Evolutionary conservation across 306 rosid genomes (phyloP), one percentile per base, ranked within the genome.

Genomic region (Styphnolobium japonicum): DNA sequence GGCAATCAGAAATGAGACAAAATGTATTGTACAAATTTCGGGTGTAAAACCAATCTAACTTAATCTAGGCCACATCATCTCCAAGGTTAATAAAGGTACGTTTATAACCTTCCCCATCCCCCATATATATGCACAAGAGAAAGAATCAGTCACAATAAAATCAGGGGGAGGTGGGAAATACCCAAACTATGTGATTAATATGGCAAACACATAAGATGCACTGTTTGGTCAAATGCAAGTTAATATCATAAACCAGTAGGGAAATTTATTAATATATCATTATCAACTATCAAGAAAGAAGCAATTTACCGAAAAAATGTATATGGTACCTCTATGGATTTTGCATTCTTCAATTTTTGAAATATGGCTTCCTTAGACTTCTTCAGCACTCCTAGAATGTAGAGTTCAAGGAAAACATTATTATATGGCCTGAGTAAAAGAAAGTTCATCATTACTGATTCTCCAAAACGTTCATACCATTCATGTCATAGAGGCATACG

Each of bases 401-500:
- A 64, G 52, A 49, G 63, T 71, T 79, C 16, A 74, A 66, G 33
- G 79, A 68, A 45, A 81, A 42, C 31, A 37, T 60, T 46, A 71
- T 18, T 67, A 39, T 43, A 69, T 21, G 43, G 15, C 63, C 75
- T 46, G 73, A 33, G 31, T 71, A 81, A 70, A 63, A 74, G 67
- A 75, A 76, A 36, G 12, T 31, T 82, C 34, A 60, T 12, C 2
- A 29, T 55, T 53, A 76, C 64, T 73, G 45, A 52, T 46, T 66
- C 53, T 73, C 67, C 53, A 61, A 52, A 64, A 55, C 33, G 33
- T 62, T 83, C 74, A 67, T 84, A 94, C 98, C 98, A 79, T 90
- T 92, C 84, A 80, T 80, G 69, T 94, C 97, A 78, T 91, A 94
- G 60, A 92, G 94, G 89, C 93, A 91, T 5, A 94, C 82, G 58